Percentiles rank a stretch among this genome's conserved stretches.
Conservation (phyloP, 441 rosid species). For the Biscutella laevigata region DNA sequence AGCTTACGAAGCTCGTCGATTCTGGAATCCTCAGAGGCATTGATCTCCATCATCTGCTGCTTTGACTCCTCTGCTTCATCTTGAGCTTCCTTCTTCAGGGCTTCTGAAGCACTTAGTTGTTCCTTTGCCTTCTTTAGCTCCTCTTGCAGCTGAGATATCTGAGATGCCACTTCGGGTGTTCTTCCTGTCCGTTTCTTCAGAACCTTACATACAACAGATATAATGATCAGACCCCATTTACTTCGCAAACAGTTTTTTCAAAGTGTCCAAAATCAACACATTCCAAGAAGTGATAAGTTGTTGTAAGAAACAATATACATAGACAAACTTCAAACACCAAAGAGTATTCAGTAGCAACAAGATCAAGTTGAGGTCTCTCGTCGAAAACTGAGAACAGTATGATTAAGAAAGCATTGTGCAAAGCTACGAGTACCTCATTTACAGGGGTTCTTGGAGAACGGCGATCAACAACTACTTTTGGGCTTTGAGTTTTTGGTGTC, state of each 20-base stretch:
- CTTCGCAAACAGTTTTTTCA: too few species aligned
- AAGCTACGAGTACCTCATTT: conserved; percentile 50
- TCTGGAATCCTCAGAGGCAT: conserved; percentile 68
- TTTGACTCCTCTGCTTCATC: conserved; percentile 76
- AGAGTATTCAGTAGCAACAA: not conserved
- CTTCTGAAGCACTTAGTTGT: conserved; percentile 58
- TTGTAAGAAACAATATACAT: not conserved
- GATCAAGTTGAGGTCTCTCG: not conserved
- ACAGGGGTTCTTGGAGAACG: conserved; percentile 57
- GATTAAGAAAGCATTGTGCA: not conserved
- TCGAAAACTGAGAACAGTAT: not conserved
- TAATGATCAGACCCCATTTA: too few species aligned
- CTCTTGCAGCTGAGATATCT: conserved; percentile 69
- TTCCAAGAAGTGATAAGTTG: not conserved
- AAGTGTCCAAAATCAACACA: not conserved
- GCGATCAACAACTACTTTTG: conserved; percentile 58
- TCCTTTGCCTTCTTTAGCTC: conserved; percentile 81
- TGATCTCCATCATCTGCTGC: conserved; percentile 65
- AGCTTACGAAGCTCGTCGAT: conserved; percentile 68
- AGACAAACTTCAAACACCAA: conserved; percentile 4
- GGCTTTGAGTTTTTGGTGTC: conserved; percentile 65
- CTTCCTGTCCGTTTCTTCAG: conserved; percentile 65
- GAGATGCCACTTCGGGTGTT: conserved; percentile 62
- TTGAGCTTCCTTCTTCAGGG: conserved; percentile 55
- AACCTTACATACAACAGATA: conserved; percentile 23